phyloP scores from a whole-genome alignment of 768 basidiomycete species.

The Pleurotus eryngii region DNA sequence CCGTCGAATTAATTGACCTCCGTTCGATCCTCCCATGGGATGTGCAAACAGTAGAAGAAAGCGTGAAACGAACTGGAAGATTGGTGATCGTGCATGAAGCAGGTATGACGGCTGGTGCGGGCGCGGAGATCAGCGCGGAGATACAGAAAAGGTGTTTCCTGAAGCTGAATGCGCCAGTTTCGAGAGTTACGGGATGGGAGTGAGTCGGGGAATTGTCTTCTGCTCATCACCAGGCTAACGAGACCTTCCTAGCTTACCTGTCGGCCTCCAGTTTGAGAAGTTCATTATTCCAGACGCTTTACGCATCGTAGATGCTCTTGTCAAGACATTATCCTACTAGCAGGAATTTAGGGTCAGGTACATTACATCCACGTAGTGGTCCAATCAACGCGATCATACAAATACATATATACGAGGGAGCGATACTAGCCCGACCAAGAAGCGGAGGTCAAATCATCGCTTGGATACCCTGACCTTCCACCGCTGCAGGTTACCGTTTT shows the following conservation, averaged over 20 bases:
- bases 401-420: constrained; percentile 1
- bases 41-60: constrained; percentile 72
- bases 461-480: constrained; percentile 41
- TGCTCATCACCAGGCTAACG: too few species aligned
- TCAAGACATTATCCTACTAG: constrained; percentile 79
- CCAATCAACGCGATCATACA: neutral
- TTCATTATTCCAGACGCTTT: constrained; percentile 89
- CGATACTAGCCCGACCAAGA: neutral
- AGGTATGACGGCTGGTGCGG: constrained; percentile 81
- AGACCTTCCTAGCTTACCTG: constrained; percentile 60
- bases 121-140: constrained; percentile 89
- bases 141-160: constrained; percentile 87
- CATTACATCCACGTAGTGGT: neutral
- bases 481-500: constrained; percentile 38
- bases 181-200: constrained; percentile 91
- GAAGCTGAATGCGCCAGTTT: constrained; percentile 84
- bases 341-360: too few species aligned
- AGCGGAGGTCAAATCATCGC: constrained; percentile 4
- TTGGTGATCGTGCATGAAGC: constrained; percentile 93
- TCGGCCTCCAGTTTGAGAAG: constrained; percentile 83
- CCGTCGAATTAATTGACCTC: constrained; percentile 87
- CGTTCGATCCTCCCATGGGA: constrained; percentile 91
- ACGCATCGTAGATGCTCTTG: constrained; percentile 75
- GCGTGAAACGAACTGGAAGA: constrained; percentile 81
- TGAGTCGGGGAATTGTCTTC: constrained; percentile 40